Evolutionary conservation across 179 eudicot genomes (phyloP).

Genomic region (Beta lomatogona): DNA sequence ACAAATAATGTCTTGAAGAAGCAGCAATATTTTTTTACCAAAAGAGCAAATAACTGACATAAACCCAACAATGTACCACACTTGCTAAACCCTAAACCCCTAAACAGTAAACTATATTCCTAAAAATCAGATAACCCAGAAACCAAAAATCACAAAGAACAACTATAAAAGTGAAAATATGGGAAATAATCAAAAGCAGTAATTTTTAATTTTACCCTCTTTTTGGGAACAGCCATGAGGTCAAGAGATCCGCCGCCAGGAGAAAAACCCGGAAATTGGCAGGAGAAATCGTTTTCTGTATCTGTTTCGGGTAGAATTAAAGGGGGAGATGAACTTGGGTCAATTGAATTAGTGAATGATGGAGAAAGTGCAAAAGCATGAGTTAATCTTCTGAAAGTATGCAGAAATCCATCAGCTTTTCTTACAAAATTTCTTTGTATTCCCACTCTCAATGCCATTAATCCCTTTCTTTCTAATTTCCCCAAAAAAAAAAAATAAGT

Average conservation of each 20-base stretch:
- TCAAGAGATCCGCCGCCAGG: slow-evolving; percentile 60
- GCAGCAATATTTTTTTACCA: not conserved
- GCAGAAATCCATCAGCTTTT: not conserved
- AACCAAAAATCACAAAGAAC: slow-evolving; percentile 6
- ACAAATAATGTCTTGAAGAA: no score
- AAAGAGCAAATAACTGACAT: no score
- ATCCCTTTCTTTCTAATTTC: not conserved
- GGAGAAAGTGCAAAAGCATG: slow-evolving; percentile 49
- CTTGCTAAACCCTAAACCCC: slow-evolving; percentile 22
- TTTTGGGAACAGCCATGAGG: slow-evolving; percentile 87
- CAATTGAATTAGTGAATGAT: slow-evolving; percentile 34
- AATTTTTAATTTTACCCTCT: slow-evolving; percentile 40
- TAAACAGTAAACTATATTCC: not conserved
- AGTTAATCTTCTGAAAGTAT: slow-evolving; percentile 39
- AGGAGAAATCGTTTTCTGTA: slow-evolving; percentile 15
- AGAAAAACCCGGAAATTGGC: slow-evolving; percentile 35
- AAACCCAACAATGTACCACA: not conserved
- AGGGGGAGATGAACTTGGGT: slow-evolving; percentile 33
- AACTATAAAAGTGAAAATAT: not conserved
- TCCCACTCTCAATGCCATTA: slow-evolving; percentile 15
- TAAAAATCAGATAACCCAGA: slow-evolving; percentile 9
- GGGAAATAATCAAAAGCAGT: not conserved
- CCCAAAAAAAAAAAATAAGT: not conserved
- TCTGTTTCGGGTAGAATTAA: slow-evolving; percentile 47
- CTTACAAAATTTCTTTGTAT: not conserved